Conservation (phyloP, 371 early-diverging fungal genomes). For the Lichtheimia corymbifera region DNA sequence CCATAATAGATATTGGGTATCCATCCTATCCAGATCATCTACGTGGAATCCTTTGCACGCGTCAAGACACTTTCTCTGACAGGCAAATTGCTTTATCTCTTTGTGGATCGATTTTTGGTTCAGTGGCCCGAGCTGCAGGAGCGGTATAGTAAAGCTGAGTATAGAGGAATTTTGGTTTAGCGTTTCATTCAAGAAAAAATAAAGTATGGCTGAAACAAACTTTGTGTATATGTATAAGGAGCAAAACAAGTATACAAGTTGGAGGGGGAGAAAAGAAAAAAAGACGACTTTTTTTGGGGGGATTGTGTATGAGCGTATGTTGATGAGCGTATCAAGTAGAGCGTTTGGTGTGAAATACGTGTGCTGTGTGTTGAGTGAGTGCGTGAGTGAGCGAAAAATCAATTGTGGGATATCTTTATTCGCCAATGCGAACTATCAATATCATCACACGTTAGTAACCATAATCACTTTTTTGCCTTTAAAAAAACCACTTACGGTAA, state of each 20-base stretch:
- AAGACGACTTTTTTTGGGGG: too few relatives aligned
- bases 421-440: slow-evolving; percentile 9
- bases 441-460: not conserved
- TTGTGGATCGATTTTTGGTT: slow-evolving; percentile 87
- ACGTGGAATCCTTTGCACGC: slow-evolving; percentile 92
- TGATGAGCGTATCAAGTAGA: not conserved
- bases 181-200: not conserved
- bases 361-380: too few relatives aligned
- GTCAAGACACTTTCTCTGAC: slow-evolving; percentile 82
- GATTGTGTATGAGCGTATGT: not conserved
- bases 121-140: slow-evolving; percentile 80
- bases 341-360: not conserved
- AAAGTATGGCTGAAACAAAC: not conserved
- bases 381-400: not conserved
- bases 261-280: not conserved
- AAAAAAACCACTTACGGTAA: slow-evolving; percentile 65
- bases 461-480: too few relatives aligned
- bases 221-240: not conserved
- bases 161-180: slow-evolving; percentile 75
- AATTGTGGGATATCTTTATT: not conserved
- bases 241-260: too few relatives aligned
- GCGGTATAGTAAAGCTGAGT: slow-evolving; percentile 67
- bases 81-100: slow-evolving; percentile 76
- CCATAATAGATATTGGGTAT: slow-evolving; percentile 57
- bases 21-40: slow-evolving; percentile 66